Evolutionary conservation across 2,329 filamentous ascomycete species (phyloP).

Genomic region (Pseudocercospora macadamiae): DNA sequence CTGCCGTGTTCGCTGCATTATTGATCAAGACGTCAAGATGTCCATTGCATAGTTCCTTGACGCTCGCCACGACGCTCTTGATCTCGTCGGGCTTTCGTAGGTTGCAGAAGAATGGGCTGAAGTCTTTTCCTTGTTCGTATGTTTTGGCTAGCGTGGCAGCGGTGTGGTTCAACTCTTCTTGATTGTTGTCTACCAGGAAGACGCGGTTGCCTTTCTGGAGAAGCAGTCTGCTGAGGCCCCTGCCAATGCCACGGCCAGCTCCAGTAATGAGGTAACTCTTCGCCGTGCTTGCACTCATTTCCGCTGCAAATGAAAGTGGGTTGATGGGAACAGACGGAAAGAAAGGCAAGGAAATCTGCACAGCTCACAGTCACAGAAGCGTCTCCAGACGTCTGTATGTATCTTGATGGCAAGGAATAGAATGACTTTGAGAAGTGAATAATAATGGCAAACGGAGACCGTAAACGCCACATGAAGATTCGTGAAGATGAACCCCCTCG

Average conservation of each 20-base stretch:
- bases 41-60: constrained; percentile 40
- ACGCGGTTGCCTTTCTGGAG: constrained; percentile 46
- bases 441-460: too few species aligned
- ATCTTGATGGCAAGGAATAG: too few species aligned
- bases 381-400: too few species aligned
- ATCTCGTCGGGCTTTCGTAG: constrained; percentile 38
- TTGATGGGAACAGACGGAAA: too few species aligned
- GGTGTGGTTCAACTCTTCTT: constrained; percentile 44
- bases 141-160: constrained; percentile 31
- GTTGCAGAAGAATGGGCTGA: constrained; percentile 29
- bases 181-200: constrained; percentile 45
- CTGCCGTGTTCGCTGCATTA: constrained; percentile 46
- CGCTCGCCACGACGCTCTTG: constrained; percentile 34
- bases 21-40: constrained; percentile 48
- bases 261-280: constrained; percentile 49
- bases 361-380: too few species aligned
- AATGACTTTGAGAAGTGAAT: too few species aligned
- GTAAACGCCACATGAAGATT: too few species aligned
- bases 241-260: constrained; percentile 43
- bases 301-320: not conserved
- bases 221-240: constrained; percentile 43
- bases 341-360: too few species aligned
- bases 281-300: constrained; percentile 8
- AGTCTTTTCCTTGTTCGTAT: constrained; percentile 24
- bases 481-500: too few species aligned